Percentiles rank a stretch among this genome's conserved stretches.
Conservation (phyloP, 2,329 filamentous ascomycete species). For the Paecilomyces formosus region DNA sequence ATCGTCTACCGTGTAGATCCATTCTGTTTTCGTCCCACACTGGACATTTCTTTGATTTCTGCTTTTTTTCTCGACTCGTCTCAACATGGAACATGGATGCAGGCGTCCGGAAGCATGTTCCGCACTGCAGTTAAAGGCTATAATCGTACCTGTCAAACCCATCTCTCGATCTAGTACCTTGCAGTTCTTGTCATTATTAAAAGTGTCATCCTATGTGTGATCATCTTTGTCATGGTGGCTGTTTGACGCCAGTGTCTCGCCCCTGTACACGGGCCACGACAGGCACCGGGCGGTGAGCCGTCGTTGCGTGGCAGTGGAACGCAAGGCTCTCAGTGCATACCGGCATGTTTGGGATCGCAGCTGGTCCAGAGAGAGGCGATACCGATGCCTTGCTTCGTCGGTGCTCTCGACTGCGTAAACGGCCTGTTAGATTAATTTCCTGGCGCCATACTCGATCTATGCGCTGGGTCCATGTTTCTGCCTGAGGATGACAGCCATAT, state of each 20-base stretch:
- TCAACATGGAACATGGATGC: background rate
- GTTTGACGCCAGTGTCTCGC: background rate
- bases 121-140: background rate
- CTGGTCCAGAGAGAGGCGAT: background rate
- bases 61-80: background rate
- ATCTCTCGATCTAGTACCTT: too few relatives aligned
- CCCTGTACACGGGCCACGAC: background rate
- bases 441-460: background rate
- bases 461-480: background rate
- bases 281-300: conserved; percentile 1
- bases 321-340: background rate
- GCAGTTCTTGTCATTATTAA: background rate
- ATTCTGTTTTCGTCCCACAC: background rate
- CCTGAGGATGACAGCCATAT: background rate
- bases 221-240: background rate
- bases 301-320: conserved; percentile 7
- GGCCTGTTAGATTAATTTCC: background rate
- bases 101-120: background rate
- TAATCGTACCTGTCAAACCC: background rate
- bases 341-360: background rate
- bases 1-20: background rate
- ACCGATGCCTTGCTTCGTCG: background rate
- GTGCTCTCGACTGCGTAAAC: background rate
- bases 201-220: background rate
- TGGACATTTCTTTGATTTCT: too few relatives aligned